A percentile compares a stretch with the other conserved stretches of the same genome.
Conservation (phyloP, 768 basidiomycete genomes). For the Lentinula lateritia region DNA sequence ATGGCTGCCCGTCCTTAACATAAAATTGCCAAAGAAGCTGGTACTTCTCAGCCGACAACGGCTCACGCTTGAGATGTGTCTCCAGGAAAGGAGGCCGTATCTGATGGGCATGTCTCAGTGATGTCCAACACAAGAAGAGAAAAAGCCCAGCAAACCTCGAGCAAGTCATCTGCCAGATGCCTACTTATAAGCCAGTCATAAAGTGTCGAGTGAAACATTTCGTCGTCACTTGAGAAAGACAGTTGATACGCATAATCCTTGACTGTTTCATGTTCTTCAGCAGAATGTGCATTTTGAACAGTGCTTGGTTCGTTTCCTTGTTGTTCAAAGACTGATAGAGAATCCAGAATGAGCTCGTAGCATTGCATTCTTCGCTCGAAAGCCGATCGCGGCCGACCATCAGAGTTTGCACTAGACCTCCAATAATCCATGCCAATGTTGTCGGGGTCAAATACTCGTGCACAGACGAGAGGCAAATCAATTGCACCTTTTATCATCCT, state of each 20-base stretch:
- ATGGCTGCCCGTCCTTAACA: constrained; percentile 82
- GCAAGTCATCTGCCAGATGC: constrained; percentile 78
- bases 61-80: constrained; percentile 78
- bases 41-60: constrained; percentile 71
- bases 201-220: constrained; percentile 88
- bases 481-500: constrained; percentile 55
- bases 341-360: constrained; percentile 81
- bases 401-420: constrained; percentile 49
- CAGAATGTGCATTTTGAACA: constrained; percentile 19
- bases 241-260: constrained; percentile 82
- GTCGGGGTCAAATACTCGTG: constrained; percentile 71
- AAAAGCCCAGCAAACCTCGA: constrained; percentile 72
- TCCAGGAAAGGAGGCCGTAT: constrained; percentile 87
- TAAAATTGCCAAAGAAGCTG: constrained; percentile 97
- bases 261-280: constrained; percentile 62
- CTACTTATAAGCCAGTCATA: constrained; percentile 91
- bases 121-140: neutral
- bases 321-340: constrained; percentile 75
- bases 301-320: constrained; percentile 30
- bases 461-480: constrained; percentile 80
- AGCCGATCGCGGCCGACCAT: constrained; percentile 53
- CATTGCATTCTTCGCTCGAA: constrained; percentile 64
- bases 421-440: constrained; percentile 74
- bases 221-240: constrained; percentile 80
- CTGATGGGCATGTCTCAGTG: constrained; percentile 30